Evolutionary conservation across 2,329 filamentous ascomycete species (phyloP), one percentile per base, ranked within the genome.

Genomic region (Aspergillus ustus): DNA sequence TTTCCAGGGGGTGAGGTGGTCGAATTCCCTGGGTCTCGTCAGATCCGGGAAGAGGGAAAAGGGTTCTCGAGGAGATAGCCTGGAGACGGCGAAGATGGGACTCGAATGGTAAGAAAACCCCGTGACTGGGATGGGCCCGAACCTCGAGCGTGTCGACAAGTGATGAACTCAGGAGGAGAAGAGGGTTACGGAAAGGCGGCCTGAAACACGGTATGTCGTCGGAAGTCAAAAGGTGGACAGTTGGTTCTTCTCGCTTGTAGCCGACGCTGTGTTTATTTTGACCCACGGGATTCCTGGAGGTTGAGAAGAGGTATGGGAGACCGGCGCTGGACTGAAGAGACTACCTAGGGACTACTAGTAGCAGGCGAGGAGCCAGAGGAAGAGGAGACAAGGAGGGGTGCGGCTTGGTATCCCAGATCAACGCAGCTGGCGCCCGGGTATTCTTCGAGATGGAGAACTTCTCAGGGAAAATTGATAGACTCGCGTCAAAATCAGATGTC

Each of bases 251-350:
- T 69, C 68, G 68, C 68, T 69, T 68, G 62, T 50, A 62, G 57
- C 60, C 59, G 65, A 53, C 58, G 52, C 51, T 66, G 62, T 70
- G 67, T 74, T 75, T 76, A 73, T 76, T 76, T 73, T 74, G 74
- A 72, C 68, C 69, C 71, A 70, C 71, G 66, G 63, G 60, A 61
- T 51, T 65, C 37, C 57, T 29, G 34, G 34, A 50, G 51, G 52
- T 31, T 52, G 9, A 28, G 9, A 17, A 49, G 45, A 59, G 54
- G 20, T n/a, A 45, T 54, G 50, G 49, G 22, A 45, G 28, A 15
- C 34, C 11, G 34, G 15, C 9, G 34, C 34, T 40, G 34, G 34
- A 15, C 34, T 15, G 34, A 46, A 40, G 43, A 31, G 48, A 52
- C 22, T 19, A 25, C n/a, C n/a, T n/a, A n/a, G n/a, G n/a, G n/a